Base-by-base conservation (phyloP, 257 asterid genomes). In the Fraxinus pennsylvanica region DNA sequence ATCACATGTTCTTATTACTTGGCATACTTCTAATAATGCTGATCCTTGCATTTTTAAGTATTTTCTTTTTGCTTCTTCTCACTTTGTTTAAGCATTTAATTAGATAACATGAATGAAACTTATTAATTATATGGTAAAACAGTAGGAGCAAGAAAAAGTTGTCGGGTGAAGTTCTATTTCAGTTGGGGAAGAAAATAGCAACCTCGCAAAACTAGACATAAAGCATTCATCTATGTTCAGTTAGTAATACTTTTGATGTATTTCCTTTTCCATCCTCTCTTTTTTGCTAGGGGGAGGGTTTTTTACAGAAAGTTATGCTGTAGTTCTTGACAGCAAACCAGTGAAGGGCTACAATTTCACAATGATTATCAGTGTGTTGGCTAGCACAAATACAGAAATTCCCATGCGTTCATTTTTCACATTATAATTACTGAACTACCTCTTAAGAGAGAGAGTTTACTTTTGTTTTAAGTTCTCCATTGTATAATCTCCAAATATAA, bases 401-500 rank as follows among this genome's bases (percentile, higher is more conserved):
- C 30, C 13, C 25, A 19, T 2, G 29, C 9, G 30, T 59, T 6
- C 29, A 59, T 21, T 19, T n/a, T 19, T 59, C 67, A 21, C 67
- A 59, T 22, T 22, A 19, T 57, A 57, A 57, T 57, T 19, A 38
- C 70, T 14, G 25, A 65, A 73, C 57, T 41, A 9, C 50, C 50
- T 13, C 36, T 32, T 3, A 35, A 2, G 15, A 39, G 36, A 2
- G 29, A 69, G 41, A 35, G 15, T 21, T 71, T 39, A 5, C 45
- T 15, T 4, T 66, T 71, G 54, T 47, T 45, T 41, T 21, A 39
- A 63, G 75, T 21, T 70, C 50, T 75, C 30, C 22, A 10, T 72
- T 57, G 70, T 71, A 74, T 19, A 21, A 47, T 71, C 17, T 73
- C 78, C 27, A 36, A 63, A 38, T 68, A 61, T 77, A 68, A 81